These are phyloP conservation scores for Coffea canephora DNA, from an alignment of 257 asterid genomes.

Conservation along the genomic window DNA sequence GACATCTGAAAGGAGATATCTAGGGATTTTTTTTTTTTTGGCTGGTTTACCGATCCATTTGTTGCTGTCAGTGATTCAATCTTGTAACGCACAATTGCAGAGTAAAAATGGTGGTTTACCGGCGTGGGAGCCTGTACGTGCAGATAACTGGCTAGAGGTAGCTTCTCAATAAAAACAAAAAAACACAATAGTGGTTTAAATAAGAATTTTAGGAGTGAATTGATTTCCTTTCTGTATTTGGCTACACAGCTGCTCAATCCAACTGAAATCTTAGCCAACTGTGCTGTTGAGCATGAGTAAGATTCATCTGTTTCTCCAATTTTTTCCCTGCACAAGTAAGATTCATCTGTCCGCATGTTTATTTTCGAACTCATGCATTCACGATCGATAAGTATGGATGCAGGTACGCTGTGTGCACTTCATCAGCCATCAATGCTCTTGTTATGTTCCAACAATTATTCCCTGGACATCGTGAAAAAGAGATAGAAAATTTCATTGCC, in stretches of 20 bases:
- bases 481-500: conserved; percentile 23
- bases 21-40: no score
- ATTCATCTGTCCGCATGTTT: background rate
- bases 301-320: background rate
- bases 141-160: conserved; percentile 83
- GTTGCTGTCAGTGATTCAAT: no score
- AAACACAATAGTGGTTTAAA: background rate
- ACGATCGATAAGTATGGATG: background rate
- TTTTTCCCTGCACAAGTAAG: conserved; percentile 17
- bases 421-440: conserved; percentile 33
- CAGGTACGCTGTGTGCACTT: conserved; percentile 36
- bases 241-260: conserved; percentile 27
- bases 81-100: conserved; percentile 32
- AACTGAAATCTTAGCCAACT: conserved; percentile 31
- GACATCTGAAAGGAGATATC: background rate
- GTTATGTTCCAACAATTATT: conserved; percentile 21
- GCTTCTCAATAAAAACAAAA: background rate
- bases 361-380: background rate
- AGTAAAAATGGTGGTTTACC: conserved; percentile 88
- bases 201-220: background rate
- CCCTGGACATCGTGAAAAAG: conserved; percentile 28
- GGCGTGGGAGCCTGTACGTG: conserved; percentile 98
- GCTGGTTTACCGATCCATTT: background rate
- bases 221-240: background rate
- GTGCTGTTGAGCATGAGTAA: conserved; percentile 31